Base-by-base conservation (phyloP, 768 basidiomycete genomes). In the Phanerodontia chrysosporium region DNA sequence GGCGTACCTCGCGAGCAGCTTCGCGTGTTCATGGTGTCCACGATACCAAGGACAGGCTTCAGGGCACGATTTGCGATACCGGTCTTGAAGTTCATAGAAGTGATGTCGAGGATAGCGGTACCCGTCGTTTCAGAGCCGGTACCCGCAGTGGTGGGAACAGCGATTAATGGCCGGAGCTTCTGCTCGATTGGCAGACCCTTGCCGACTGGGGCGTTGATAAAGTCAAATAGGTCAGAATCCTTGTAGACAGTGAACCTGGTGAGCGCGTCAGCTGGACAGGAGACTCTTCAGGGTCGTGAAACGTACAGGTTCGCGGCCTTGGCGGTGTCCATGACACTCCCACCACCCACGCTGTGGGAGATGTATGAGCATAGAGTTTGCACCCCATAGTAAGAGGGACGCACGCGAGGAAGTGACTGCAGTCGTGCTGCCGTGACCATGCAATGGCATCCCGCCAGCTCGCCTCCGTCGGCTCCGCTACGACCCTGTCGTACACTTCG, bases 51-150 rank as follows among this genome's bases (percentile, higher is more conserved):
- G 1, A 87, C 80, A 0, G 96, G 96, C 62, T 95, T 93, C 74
- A 98, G 75, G 3, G 95, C 92, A 36, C 95, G 85, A 68, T 82
- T 94, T 0, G 96, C 89, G 64, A 98, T 98, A 45, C 96, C 96
- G 14, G 96, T 98, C 79, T 98, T 98, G 83, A 98, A 97, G 5
- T 87, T 83, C 66, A 82, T 84, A 0, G 93, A 94, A 0, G 95
- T 92, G 45, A 97, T 92, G 67, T 95, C 92, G 56, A 97, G 81
- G 64, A 98, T 96, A 12, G 95, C 92, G 0, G 95, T 89, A 10
- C 95, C 95, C 0, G 95, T 98, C 2, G 95, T 98, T 72, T 98
- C 92, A 1, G 91, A 92, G 18, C 94, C 95, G 14, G 95, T 96
- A 51, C 96, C 96, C 29, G 84, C 84, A 5, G 87, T 89, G 0